Percentiles rank a stretch among this genome's conserved stretches.
phyloP scores from a whole-genome alignment of 345 rosid genomes.

The Chamaenerion angustifolium region DNA sequence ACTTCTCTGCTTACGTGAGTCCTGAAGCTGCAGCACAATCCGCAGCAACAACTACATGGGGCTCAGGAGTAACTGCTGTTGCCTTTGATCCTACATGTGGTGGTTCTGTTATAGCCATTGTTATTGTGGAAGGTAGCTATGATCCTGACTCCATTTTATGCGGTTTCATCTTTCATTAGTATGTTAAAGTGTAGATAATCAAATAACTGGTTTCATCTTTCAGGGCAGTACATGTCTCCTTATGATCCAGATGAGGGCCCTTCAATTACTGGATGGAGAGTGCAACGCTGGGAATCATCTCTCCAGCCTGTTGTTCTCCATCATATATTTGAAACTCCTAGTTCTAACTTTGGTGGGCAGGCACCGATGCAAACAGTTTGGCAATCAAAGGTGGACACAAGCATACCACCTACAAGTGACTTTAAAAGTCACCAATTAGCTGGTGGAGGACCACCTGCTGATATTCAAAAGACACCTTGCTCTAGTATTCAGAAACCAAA shows the following conservation, averaged over 20 bases:
- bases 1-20: slow-evolving; percentile 96
- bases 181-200: slow-evolving; percentile 4
- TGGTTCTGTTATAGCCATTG: slow-evolving; percentile 96
- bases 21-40: slow-evolving; percentile 98
- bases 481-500: slow-evolving; percentile 41
- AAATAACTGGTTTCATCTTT: slow-evolving; percentile 3
- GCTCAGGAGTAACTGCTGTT: slow-evolving; percentile 98
- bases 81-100: slow-evolving; percentile 98
- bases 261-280: slow-evolving; percentile 98
- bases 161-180: slow-evolving; percentile 6
- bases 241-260: slow-evolving; percentile 99
- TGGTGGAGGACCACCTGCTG: slow-evolving; percentile 37
- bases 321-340: slow-evolving; percentile 91
- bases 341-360: slow-evolving; percentile 88
- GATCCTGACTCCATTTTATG: slow-evolving; percentile 9
- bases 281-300: slow-evolving; percentile 99
- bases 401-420: slow-evolving; percentile 86
- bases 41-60: slow-evolving; percentile 99
- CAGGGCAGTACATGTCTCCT: slow-evolving; percentile 99
- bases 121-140: slow-evolving; percentile 83
- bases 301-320: slow-evolving; percentile 95
- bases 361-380: slow-evolving; percentile 94
- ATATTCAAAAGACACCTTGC: slow-evolving; percentile 40
- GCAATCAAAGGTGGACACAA: slow-evolving; percentile 87
- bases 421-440: slow-evolving; percentile 47